Evolutionary conservation across 1,139 yeast genomes (phyloP).

Genomic region (Zhuliangozyma parablackwelliae): DNA sequence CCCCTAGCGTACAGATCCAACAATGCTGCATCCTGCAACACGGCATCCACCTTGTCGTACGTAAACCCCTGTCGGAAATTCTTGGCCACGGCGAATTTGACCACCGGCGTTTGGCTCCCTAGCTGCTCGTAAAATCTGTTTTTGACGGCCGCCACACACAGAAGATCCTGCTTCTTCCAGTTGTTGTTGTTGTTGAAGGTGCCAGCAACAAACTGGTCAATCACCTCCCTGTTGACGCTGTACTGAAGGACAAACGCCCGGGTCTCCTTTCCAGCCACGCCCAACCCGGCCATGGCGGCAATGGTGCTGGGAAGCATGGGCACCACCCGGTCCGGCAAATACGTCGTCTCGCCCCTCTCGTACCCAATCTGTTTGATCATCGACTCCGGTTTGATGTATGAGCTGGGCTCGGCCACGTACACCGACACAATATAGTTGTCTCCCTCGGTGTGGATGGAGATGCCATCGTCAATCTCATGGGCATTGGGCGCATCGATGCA

Average conservation of each 20-base stretch:
- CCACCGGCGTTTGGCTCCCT: slow-evolving; percentile 9
- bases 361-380: slow-evolving; percentile 56
- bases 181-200: no score
- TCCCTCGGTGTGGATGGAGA: slow-evolving; percentile 48
- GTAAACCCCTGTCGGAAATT: slow-evolving; percentile 37
- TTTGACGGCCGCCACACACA: slow-evolving; percentile 12
- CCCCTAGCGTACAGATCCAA: slow-evolving; percentile 6
- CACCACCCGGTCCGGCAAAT: slow-evolving; percentile 62
- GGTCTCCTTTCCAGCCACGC: slow-evolving; percentile 35
- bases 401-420: slow-evolving; percentile 88
- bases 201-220: slow-evolving; percentile 21
- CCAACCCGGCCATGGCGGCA: slow-evolving; percentile 55
- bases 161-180: slow-evolving; percentile 4
- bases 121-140: slow-evolving; percentile 15
- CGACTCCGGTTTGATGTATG: slow-evolving; percentile 48
- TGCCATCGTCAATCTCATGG: slow-evolving; percentile 92
- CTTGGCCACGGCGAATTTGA: slow-evolving; percentile 12
- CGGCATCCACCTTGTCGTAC: slow-evolving; percentile 29
- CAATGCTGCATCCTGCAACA: slow-evolving; percentile 18
- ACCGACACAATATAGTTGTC: slow-evolving; percentile 48
- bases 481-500: slow-evolving; percentile 84
- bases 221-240: slow-evolving; percentile 19
- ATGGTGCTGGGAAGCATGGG: slow-evolving; percentile 68
- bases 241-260: slow-evolving; percentile 40
- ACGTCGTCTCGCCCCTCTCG: slow-evolving; percentile 62